Evolutionary conservation across 495 filamentous ascomycete genomes (phyloP).

Genomic region (Aspergillus mulundensis): DNA sequence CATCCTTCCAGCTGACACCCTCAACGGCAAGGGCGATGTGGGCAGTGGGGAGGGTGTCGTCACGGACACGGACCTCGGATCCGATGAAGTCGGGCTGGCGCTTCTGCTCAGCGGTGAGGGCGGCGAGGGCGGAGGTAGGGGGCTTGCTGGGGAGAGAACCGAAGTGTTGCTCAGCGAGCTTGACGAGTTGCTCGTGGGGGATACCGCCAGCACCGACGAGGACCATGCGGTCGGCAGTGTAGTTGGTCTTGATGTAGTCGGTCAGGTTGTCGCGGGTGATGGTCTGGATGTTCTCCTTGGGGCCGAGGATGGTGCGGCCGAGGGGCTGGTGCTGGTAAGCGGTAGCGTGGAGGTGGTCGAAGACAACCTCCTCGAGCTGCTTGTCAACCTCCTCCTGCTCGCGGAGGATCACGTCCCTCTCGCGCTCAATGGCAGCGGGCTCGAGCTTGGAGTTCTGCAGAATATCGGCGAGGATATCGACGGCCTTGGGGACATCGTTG

Average conservation of each 20-base stretch:
- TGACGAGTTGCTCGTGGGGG: constrained; percentile 88
- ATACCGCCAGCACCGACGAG: constrained; percentile 93
- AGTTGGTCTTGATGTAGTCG: constrained; percentile 98
- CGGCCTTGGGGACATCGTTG: constrained; percentile 87
- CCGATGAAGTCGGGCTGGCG: constrained; percentile 89
- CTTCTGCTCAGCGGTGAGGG: constrained; percentile 67
- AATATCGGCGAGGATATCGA: constrained; percentile 98
- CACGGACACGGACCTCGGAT: constrained; percentile 88
- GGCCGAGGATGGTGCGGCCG: constrained; percentile 95
- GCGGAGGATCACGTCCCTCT: constrained; percentile 95
- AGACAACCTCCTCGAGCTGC: constrained; percentile 98
- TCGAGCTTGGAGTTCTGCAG: constrained; percentile 99
- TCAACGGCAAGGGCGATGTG: constrained; percentile 99
- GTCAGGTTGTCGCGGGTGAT: constrained; percentile 85
- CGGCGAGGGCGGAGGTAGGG: constrained; percentile 62
- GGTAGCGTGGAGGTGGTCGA: constrained; percentile 98
- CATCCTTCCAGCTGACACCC: constrained; percentile 98
- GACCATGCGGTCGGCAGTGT: constrained; percentile 98
- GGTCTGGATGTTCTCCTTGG: constrained; percentile 95
- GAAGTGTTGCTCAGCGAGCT: constrained; percentile 97
- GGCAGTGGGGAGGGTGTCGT: constrained; percentile 92
- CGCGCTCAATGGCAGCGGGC: constrained; percentile 84
- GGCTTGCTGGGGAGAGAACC: constrained; percentile 67
- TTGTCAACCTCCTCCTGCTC: constrained; percentile 99
- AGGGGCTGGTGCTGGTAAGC: constrained; percentile 95